Evolutionary conservation across 192 early-diverging fungal genomes (phyloP), one percentile per base, ranked within the genome.

Genomic region (Dissophora ornata): DNA sequence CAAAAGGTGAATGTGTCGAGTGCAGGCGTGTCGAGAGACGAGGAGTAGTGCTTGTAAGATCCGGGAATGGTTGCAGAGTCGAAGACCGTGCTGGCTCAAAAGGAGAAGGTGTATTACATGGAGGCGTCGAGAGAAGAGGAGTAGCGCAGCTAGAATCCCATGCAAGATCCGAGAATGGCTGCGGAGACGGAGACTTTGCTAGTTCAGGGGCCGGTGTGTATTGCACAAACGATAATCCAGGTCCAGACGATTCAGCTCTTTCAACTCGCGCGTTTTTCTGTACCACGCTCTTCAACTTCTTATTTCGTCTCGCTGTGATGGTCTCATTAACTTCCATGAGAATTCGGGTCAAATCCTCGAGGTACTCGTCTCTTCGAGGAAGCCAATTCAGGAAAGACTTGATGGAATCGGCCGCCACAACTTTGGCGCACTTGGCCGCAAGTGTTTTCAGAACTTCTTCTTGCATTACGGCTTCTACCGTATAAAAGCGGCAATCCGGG

Each of bases 381-480:
- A 3, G 1, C 36, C 55, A 57, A 4, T 57, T 57, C 13, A 57
- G 33, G 24, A 57, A 38, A 29, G 56, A 57, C 19, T 16, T 4
- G 12, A 40, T 57, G 40, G 56, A 57, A 4, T 57, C 56, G 22
- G 7, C 40, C 22, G 56, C 56, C 21, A 6, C 19, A 42, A 57
- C 56, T 7, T 57, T 57, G 40, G 41, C 56, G 28, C 24, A 15
- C 38, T 57, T 42, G 40, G n/a, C 34, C 4, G 56, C 56, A 40
- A 42, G 56, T 57, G 11, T 44, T 24, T 57, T 8, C 1, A 57
- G 56, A 57, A 57, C 21, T 10, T 22, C 24, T 41, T 28, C 22
- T 1, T 44, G 19, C 13, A 38, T 9, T 9, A 38, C 13, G 13
- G 6, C 6, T 13, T 6, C 13, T 13, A 13, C 7, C 13, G 41